Percentiles rank a stretch among this genome's conserved stretches.
Conservation (phyloP, 768 basidiomycete species). For the Xanthoconium stramineum region DNA sequence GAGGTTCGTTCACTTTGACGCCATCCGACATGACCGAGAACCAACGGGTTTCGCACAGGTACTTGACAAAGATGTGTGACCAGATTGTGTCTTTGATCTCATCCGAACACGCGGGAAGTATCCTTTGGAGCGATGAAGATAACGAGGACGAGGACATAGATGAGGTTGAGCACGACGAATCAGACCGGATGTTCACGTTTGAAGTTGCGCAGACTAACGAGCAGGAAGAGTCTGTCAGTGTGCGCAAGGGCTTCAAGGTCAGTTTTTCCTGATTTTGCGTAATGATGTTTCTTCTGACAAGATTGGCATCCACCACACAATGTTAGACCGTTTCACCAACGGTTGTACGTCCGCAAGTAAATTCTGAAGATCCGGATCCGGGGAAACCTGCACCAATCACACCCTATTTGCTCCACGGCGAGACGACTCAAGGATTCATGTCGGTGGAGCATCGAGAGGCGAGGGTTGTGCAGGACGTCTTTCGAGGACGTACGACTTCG, state of each 20-base stretch:
- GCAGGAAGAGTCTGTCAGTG: constrained; percentile 48
- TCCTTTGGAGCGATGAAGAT: constrained; percentile 43
- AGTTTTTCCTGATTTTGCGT: neutral
- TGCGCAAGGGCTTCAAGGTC: constrained; percentile 46
- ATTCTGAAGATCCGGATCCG: constrained; percentile 1
- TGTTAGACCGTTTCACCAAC: constrained; percentile 10
- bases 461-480: neutral
- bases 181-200: constrained; percentile 50
- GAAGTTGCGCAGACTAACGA: constrained; percentile 53
- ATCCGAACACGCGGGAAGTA: constrained; percentile 39
- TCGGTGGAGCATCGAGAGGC: constrained; percentile 26
- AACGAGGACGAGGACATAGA: constrained; percentile 26
- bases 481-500: neutral
- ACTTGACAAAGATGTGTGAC: constrained; percentile 57
- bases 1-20: constrained; percentile 37
- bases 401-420: constrained; percentile 37
- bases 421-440: constrained; percentile 41
- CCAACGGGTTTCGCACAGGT: constrained; percentile 32
- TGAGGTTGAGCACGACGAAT: constrained; percentile 39
- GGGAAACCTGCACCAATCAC: constrained; percentile 5
- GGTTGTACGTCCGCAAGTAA: constrained; percentile 10
- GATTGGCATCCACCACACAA: neutral
- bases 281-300: neutral
- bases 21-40: neutral
- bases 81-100: constrained; percentile 53